Evolutionary conservation across 495 filamentous ascomycete species (phyloP), one percentile per base, ranked within the genome.

Genomic region (Talaromyces liani): DNA sequence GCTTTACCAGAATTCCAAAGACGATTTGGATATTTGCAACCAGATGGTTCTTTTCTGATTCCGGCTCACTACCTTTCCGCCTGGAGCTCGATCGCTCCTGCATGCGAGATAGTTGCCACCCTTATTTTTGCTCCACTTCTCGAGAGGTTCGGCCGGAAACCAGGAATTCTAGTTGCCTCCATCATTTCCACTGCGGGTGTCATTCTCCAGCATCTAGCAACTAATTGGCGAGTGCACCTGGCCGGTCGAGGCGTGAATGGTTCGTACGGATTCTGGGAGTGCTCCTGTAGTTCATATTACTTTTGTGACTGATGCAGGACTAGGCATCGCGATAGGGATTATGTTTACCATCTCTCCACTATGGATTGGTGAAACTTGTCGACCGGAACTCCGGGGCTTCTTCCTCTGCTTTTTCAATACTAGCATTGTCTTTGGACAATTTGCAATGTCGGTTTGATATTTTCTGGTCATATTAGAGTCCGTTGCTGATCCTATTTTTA

Each of bases 341-440:
- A 62, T 68, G 64, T 66, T 64, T 62, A 70, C 68, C 14, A 70
- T 70, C 31, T 70, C 68, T 9, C 68, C 68, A 16, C 61, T 70
- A 6, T 70, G 68, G 68, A 70, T 68, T 64, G 68, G 68, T 16
- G 68, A 70, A 61, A 70, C 68, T 4, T 68, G 68, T 60, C 66
- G 68, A 5, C 68, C 68, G 8, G 68, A 70, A 36, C 64, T 70
- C 6, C 55, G 68, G 24, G 68, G 68, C 1, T 70, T 70, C 61
- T 70, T 68, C 39, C 65, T 70, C 7, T 70, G 68, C 62, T 68
- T 70, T 62, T 70, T 70, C 61, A 70, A 70, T 58, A 66, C 68
- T 4, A 70, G 68, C 27, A 68, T 70, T 54, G 65, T 70, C 10
- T 65, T 70, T 33, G 68, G 64, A 10, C 66, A 70, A 31, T 66